A percentile compares a stretch with the other conserved stretches of the same genome.
Evolutionary conservation across 306 rosid genomes (phyloP).

Genomic region (Prunus armeniaca): DNA sequence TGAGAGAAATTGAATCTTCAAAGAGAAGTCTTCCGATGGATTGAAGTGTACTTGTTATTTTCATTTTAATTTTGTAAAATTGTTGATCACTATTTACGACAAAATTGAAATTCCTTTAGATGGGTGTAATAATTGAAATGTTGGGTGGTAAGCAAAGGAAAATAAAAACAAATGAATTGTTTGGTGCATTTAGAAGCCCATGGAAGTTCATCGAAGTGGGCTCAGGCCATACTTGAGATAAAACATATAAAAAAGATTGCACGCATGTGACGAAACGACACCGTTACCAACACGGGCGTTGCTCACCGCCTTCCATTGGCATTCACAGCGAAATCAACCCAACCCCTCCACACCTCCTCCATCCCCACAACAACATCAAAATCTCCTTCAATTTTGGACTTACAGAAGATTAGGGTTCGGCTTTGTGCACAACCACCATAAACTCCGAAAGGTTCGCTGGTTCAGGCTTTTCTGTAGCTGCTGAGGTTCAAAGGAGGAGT

Average conservation of each 20-base stretch:
- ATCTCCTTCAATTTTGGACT: background rate
- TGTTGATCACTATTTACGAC: no score
- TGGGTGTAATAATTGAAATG: no score
- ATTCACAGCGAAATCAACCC: background rate
- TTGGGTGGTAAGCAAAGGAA: no score
- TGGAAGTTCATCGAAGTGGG: no score
- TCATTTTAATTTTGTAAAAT: no score
- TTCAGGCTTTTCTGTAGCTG: background rate
- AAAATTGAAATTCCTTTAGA: no score
- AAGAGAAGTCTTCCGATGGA: no score
- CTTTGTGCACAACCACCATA: background rate
- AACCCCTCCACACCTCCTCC: background rate
- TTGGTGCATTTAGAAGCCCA: background rate
- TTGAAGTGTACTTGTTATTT: no score
- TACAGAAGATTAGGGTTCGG: background rate
- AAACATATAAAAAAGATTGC: no score
- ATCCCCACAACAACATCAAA: background rate
- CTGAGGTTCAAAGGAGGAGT: conserved; percentile 7
- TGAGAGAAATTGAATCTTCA: no score
- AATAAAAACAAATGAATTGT: background rate
- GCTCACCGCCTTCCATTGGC: background rate
- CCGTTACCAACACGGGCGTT: background rate
- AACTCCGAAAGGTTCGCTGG: background rate
- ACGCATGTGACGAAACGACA: background rate
- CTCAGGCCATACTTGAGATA: background rate